Evolutionary conservation across 306 rosid species (phyloP).

Genomic region (Malus sylvestris): DNA sequence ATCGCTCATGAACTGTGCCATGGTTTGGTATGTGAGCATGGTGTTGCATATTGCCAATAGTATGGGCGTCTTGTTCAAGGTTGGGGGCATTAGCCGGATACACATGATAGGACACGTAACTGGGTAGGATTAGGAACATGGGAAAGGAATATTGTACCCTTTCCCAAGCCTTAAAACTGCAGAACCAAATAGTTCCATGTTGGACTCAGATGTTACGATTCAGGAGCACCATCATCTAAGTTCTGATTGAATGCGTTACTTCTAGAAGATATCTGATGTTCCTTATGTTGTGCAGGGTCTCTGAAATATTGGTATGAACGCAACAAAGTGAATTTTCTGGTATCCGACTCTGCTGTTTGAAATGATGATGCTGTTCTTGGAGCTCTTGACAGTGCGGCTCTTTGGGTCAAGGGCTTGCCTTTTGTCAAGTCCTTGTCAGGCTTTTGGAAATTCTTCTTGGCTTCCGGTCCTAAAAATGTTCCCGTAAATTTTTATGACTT

Average conservation of each 20-base stretch:
- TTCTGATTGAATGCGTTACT: background rate
- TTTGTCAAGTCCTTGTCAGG: constrained; percentile 85
- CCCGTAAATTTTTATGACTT: constrained; percentile 55
- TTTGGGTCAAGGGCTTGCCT: constrained; percentile 78
- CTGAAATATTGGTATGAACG: constrained; percentile 80
- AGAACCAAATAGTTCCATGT: background rate
- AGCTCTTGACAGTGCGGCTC: constrained; percentile 73
- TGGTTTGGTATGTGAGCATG: background rate
- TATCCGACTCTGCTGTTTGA: constrained; percentile 74
- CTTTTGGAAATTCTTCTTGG: constrained; percentile 75
- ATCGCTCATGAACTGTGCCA: background rate
- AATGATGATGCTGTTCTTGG: constrained; percentile 67
- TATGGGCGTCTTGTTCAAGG: background rate
- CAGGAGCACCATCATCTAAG: background rate
- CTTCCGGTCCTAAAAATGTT: constrained; percentile 55
- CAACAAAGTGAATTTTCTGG: constrained; percentile 63
- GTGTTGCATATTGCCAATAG: background rate
- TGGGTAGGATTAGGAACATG: background rate
- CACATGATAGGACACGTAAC: background rate
- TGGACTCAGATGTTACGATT: background rate
- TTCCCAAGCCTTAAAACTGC: background rate
- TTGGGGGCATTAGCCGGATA: background rate
- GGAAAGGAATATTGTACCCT: background rate
- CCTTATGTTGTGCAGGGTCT: constrained; percentile 44
- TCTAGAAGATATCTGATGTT: background rate